Base-by-base conservation (phyloP, 805 yeast genomes). In the Aciculoconidium aculeatum region DNA sequence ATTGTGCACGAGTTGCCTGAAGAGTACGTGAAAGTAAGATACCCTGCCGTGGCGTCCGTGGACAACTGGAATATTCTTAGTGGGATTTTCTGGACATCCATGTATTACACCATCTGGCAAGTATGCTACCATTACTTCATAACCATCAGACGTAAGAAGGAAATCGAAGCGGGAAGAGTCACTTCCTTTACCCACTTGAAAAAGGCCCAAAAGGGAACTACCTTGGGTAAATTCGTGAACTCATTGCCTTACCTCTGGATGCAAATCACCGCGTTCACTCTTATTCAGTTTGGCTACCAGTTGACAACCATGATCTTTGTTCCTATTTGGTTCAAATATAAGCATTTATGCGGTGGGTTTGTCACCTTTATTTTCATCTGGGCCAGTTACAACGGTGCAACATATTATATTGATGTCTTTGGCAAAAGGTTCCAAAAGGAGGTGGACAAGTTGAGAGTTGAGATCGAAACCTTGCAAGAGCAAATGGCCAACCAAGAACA, bases 311-410 rank as follows among this genome's bases (percentile, higher is more conserved):
- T 90, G 97, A 58, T 78, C 27, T 68, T 86, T 4, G 85, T 95
- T 47, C 95, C 96, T 0, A 51, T 92, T n/a, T 84, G 95, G 81
- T 84, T 84, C 56, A 65, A 70, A 24, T 72, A 77, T 51, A 78
- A 80, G 45, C 56, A 60, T 24, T 72, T 83, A 2, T 84, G 92
- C 15, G 73, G 79, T 1, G 40, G 66, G 1, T 88, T 87, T 47
- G 67, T 90, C 39, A 56, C 74, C 2, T 66, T 71, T 28, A 84
- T 90, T n/a, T 87, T 88, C 43, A 53, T 77, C 25, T 70, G 75
- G 52, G 94, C 97, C 2, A 67, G 87, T 23, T 86, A 80, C 52
- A 88, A 92, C 42, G 98, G 98, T 16, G 98, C 97, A 2, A 85
- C 95, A 1, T 90, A 85, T 51, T 90, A 90, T 53, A 70, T 92